Evolutionary conservation across 148 eudicot species (phyloP), one percentile per base, ranked within the genome.

Genomic region (Cornus florida): DNA sequence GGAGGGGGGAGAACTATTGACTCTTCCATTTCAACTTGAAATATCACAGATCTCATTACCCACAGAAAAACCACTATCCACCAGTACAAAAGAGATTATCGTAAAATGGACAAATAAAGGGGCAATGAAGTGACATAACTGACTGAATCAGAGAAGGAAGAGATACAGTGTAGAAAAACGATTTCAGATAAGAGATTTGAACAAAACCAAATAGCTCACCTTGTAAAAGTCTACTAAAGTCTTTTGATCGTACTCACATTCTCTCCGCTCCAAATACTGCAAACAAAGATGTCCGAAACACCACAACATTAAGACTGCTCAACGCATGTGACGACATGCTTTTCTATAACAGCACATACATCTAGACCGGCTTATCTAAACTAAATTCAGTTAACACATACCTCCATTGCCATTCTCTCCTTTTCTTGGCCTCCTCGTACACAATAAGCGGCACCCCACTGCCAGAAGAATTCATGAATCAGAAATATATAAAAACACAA

Each of bases 391-490:
- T n/a, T 8, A 65, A 39, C 19, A 65, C 41, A 62, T 84, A 93
- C 98, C 94, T 84, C 84, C 97, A 93, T 95, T 67, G 97, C 91
- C 12, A 84, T 89, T 72, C 86, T 86, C 83, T 95, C 97, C 77
- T 78, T 84, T 71, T 92, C 94, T 19, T 88, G 91, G 75, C 96
- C 91, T 67, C 99, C 99, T 85, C 86, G 83, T 48, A 95, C 93
- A 86, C 99, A 93, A 79, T 83, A 95, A 39, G 94, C 99, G 68
- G 92, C 94, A 73, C 99, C 99, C 99, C 99, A 95, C 98, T 94
- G 91, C 43, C 12, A 71, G 67, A 75, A 83, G 60, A 68, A 76
- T 8, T 13, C 17, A 76, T 41, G 31, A 67, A 8, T 24, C 73
- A 77, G 59, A 71, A 43, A 78, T 17, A 33, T 6, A 20, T 12